Evolutionary conservation across 2,329 filamentous ascomycete species (phyloP), one percentile per base, ranked within the genome.

Genomic region (Microcera coccophila): DNA sequence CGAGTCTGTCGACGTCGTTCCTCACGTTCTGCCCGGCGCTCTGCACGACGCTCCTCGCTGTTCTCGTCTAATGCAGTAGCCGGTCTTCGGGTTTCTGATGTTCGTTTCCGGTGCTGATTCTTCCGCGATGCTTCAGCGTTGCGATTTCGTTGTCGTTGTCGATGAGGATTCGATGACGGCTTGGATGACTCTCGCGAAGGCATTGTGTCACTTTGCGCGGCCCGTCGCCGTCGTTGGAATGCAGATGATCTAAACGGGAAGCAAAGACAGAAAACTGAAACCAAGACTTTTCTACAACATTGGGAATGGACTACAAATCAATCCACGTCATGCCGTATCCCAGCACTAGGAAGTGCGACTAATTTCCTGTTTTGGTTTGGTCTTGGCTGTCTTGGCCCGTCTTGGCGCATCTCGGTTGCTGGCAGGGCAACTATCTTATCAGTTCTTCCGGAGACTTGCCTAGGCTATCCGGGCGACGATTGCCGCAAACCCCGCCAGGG

Each of bases 341-440:
- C 21, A 14, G 16, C 29, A 24, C 38, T 39, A n/a, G 21, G 34
- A 44, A 42, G 31, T 53, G 48, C 39, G 44, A 49, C 47, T 31
- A 41, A 48, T 52, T 54, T 42, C 48, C 50, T 38, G 31, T 50
- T 52, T 58, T 50, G 52, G 52, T 36, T 38, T 39, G 37, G 33
- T 37, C 49, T 54, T 54, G 56, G 50, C 44, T 26, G 18, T 39
- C 49, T 53, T 54, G 56, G 49, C 46, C 26, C 16, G 32, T 33
- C 41, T 53, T 43, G 41, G 47, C 43, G 24, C n/a, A 9, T 12
- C 35, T 38, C 47, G 42, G 41, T 14, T 49, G 69, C 72, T 68
- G 68, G 50, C 67, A 38, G 49, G 62, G 62, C 66, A 71, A 72
- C 68, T 55, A 66, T 68, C 66, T 61, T 53, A 61, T 63, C 60